Evolutionary conservation across 257 asterid species (phyloP).

Genomic region (Fraxinus pennsylvanica): DNA sequence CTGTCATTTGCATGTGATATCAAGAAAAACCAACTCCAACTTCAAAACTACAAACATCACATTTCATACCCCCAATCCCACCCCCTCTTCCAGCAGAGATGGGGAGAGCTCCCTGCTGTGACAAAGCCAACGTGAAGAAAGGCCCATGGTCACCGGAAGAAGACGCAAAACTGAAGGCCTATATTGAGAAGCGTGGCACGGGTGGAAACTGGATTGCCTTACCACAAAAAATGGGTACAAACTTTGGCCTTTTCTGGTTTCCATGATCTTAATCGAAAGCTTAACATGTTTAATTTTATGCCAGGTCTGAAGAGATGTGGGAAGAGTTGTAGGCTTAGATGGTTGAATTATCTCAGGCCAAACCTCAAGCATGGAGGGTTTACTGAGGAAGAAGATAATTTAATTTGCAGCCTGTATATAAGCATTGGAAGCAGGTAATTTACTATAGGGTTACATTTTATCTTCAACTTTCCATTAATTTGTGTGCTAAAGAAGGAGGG

Average conservation of each 20-base stretch:
- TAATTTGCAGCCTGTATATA: constrained; percentile 38
- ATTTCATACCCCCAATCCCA: too few relatives aligned
- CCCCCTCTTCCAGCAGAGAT: constrained; percentile 1
- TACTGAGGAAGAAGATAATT: constrained; percentile 43
- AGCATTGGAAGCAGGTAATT: constrained; percentile 43
- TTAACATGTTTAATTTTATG: neutral
- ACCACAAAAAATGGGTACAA: constrained; percentile 38
- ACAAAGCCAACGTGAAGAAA: constrained; percentile 41
- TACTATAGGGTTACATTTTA: too few relatives aligned
- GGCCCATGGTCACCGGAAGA: constrained; percentile 49
- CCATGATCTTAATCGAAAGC: neutral
- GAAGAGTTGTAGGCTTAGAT: constrained; percentile 45
- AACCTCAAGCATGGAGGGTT: constrained; percentile 49
- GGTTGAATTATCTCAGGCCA: constrained; percentile 47
- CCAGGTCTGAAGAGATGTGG: constrained; percentile 45
- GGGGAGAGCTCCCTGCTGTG: constrained; percentile 59
- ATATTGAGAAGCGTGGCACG: constrained; percentile 36
- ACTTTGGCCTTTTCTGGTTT: neutral
- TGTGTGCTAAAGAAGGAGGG: neutral
- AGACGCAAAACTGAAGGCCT: constrained; percentile 38
- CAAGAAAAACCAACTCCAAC: constrained; percentile 13
- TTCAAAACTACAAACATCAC: neutral
- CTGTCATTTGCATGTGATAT: constrained; percentile 3
- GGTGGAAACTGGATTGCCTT: constrained; percentile 49
- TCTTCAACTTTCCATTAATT: neutral